Conservation (phyloP, 306 rosid species). For the Vicia sativa region DNA sequence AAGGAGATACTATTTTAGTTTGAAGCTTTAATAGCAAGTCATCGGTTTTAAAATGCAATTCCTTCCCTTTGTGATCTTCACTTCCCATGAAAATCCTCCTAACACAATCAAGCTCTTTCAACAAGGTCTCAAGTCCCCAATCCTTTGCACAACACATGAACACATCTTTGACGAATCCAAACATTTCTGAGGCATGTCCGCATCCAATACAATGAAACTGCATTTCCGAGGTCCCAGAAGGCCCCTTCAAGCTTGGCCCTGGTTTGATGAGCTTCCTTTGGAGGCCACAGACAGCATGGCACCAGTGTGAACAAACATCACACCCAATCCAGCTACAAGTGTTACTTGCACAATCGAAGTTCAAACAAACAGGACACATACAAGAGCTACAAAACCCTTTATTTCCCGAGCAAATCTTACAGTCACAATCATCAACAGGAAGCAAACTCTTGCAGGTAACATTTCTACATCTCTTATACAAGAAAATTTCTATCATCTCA, state of each 20-base stretch:
- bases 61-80: conserved; percentile 90
- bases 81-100: conserved; percentile 82
- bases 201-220: conserved; percentile 96
- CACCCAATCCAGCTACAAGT: conserved; percentile 99
- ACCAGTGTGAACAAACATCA: conserved; percentile 97
- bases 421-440: conserved; percentile 97
- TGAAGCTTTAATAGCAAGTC: conserved; percentile 70
- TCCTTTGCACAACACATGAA: conserved; percentile 84
- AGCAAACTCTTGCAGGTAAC: conserved; percentile 69
- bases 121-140: conserved; percentile 83
- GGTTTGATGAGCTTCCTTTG: conserved; percentile 83
- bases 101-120: conserved; percentile 91
- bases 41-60: conserved; percentile 71
- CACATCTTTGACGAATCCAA: conserved; percentile 97
- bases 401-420: conserved; percentile 82
- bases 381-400: conserved; percentile 93
- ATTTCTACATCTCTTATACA: conserved; percentile 77
- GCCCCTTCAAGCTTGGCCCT: conserved; percentile 93
- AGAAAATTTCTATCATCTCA: conserved; percentile 83
- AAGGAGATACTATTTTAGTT: conserved; percentile 68
- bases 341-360: conserved; percentile 88
- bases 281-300: conserved; percentile 95
- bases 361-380: conserved; percentile 96
- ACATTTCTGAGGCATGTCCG: conserved; percentile 91
- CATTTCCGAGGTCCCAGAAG: conserved; percentile 81